Base-by-base conservation (phyloP, 225 moss, liverwort and hornwort species). In the Rhytidiadelphus loreus region DNA sequence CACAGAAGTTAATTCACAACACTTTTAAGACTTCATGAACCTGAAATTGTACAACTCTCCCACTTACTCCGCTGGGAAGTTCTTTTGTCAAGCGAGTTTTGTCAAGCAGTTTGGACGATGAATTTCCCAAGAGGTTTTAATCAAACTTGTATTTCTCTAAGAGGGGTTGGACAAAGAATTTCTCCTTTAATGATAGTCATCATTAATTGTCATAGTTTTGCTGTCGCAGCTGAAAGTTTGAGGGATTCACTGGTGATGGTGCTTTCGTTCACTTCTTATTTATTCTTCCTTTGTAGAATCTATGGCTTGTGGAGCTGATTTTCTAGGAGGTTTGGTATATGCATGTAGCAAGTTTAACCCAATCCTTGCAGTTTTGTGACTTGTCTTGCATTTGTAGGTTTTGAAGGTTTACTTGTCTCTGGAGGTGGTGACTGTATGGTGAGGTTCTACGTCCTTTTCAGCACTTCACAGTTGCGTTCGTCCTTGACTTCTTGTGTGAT, bases 351-450 rank as follows among this genome's bases (percentile, higher is more conserved):
- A 88, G 88, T 90, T 93, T 93, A 89, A 94, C 93, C 91, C 91
- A 94, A 91, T 90, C 92, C 72, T 86, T 81, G 93, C 96, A 99
- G 99, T 92, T 99, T 97, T 93, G 99, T 99, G 93, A 92, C 97
- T 76, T 97, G 96, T 94, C 92, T 96, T 94, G 96, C 93, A 90
- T 96, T 96, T 95, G 94, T 94, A 97, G 99, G 96, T 93, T 84
- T 71, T 90, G 84, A 92, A 86, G 91, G 94, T 73, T 92, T 96
- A 62, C 95, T 99, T 58, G 89, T 99, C 64, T 99, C 97, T 80
- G 96, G 99, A 92, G 93, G 99, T 82, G 97, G 97, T 76, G 99
- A 99, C 88, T 95, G 93, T 60, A 93, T 93, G 93, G 96, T 98
- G 91, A 91, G 89, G 13, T 62, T 86, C 80, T 86, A 73, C 80